These are phyloP conservation scores for Guyanaporus albipodus DNA, from an alignment of 768 basidiomycete genomes.

Conservation along the genomic window DNA sequence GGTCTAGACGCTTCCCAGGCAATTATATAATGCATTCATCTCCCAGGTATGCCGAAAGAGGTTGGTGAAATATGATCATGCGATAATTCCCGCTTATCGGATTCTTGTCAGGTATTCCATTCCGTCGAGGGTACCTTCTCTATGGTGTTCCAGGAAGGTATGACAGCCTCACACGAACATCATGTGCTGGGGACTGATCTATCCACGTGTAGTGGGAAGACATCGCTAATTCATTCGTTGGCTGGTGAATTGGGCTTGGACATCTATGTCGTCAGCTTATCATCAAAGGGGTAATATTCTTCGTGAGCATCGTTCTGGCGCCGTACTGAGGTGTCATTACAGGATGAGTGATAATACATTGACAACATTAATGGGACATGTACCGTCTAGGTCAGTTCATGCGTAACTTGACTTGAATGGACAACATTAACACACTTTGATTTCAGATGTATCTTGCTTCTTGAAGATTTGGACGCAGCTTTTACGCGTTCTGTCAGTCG, in stretches of 20 bases:
- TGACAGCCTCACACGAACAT: constrained; percentile 4
- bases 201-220: constrained; percentile 60
- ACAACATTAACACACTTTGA: constrained; percentile 6
- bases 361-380: constrained; percentile 83
- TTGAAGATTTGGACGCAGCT: constrained; percentile 91
- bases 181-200: constrained; percentile 12
- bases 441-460: constrained; percentile 79
- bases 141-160: constrained; percentile 87
- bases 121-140: constrained; percentile 79
- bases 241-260: constrained; percentile 84
- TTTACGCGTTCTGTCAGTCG: constrained; percentile 86
- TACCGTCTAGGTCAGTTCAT: constrained; percentile 65
- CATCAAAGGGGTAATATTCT: constrained; percentile 70
- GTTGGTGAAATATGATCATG: constrained; percentile 39
- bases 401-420: constrained; percentile 3
- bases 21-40: constrained; percentile 17
- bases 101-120: constrained; percentile 65
- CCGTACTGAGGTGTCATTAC: constrained; percentile 12
- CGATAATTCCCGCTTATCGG: constrained; percentile 20
- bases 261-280: constrained; percentile 87
- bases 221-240: constrained; percentile 79
- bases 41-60: constrained; percentile 84
- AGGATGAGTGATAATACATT: constrained; percentile 92
- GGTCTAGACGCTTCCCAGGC: constrained; percentile 15
- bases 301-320: constrained; percentile 3